Percentiles rank a stretch among this genome's conserved stretches.
phyloP scores from a whole-genome alignment of 129 eudicot genomes.

The Mikania micrantha region DNA sequence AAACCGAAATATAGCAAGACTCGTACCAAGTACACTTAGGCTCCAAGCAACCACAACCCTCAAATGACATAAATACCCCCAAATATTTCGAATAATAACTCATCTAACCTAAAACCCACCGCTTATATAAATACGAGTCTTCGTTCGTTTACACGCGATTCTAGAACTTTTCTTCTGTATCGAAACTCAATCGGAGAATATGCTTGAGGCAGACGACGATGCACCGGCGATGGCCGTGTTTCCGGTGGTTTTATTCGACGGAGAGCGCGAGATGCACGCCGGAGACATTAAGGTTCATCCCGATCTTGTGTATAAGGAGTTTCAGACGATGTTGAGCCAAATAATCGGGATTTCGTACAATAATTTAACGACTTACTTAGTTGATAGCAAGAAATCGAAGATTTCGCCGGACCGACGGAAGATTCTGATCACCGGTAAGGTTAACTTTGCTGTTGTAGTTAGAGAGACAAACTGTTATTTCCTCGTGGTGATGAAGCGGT shows the following conservation, averaged over 20 bases:
- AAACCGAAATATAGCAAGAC: slow-evolving; percentile 7
- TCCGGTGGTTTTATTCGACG: slow-evolving; percentile 59
- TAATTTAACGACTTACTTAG: slow-evolving; percentile 51
- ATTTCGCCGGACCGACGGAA: slow-evolving; percentile 35
- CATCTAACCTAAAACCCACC: slow-evolving; percentile 14
- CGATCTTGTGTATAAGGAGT: slow-evolving; percentile 42
- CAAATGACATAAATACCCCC: slow-evolving; percentile 22
- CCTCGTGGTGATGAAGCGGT: slow-evolving; percentile 54
- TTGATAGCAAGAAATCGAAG: slow-evolving; percentile 25
- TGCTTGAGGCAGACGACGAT: slow-evolving; percentile 48
- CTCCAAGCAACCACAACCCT: not conserved
- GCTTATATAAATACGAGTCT: not conserved
- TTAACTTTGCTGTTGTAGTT: slow-evolving; percentile 37
- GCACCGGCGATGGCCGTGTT: slow-evolving; percentile 28
- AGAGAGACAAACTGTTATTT: slow-evolving; percentile 38
- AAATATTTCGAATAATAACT: slow-evolving; percentile 11
- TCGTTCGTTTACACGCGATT: not conserved
- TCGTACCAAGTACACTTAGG: slow-evolving; percentile 7
- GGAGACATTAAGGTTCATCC: slow-evolving; percentile 41
- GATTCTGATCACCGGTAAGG: slow-evolving; percentile 62
- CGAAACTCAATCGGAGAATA: slow-evolving; percentile 1
- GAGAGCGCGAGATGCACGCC: slow-evolving; percentile 47
- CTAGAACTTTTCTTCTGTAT: slow-evolving; percentile 10
- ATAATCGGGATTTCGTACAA: slow-evolving; percentile 66
- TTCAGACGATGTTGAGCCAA: slow-evolving; percentile 41